Evolutionary conservation across 2,329 filamentous ascomycete species (phyloP).

Genomic region (Neopestalotiopsis clavispora): DNA sequence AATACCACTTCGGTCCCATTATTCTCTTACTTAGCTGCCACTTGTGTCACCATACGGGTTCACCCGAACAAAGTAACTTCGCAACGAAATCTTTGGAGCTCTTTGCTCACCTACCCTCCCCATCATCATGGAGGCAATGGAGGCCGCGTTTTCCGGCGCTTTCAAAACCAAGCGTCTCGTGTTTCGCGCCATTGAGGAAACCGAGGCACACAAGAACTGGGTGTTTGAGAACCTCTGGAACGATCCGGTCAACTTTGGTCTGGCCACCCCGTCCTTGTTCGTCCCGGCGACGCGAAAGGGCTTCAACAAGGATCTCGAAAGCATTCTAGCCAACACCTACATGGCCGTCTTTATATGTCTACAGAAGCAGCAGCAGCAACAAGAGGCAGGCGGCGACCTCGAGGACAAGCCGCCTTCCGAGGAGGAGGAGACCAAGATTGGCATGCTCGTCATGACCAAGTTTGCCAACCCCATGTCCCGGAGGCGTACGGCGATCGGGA

Average conservation of each 20-base stretch:
- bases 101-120: no score
- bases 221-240: conserved; percentile 22
- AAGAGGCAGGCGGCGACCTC: background rate
- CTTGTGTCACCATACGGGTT: no score
- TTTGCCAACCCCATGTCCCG: background rate
- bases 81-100: no score
- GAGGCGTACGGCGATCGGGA: conserved; percentile 32
- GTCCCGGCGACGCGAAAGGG: conserved; percentile 21
- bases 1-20: no score
- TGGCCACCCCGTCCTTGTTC: conserved; percentile 16
- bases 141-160: conserved; percentile 20
- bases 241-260: conserved; percentile 13
- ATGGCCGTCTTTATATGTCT: conserved; percentile 29
- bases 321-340: conserved; percentile 16
- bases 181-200: conserved; percentile 31
- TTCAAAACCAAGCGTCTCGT: conserved; percentile 31
- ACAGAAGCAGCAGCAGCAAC: background rate
- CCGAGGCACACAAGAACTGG: conserved; percentile 26
- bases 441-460: background rate
- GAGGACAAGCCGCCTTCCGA: background rate
- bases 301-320: conserved; percentile 21
- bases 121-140: conserved; percentile 21
- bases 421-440: background rate
- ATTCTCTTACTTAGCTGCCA: no score
- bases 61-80: no score